Evolutionary conservation across 2,329 filamentous ascomycete species (phyloP), one percentile per base, ranked within the genome.

Genomic region (Acephala macrosclerotiorum): DNA sequence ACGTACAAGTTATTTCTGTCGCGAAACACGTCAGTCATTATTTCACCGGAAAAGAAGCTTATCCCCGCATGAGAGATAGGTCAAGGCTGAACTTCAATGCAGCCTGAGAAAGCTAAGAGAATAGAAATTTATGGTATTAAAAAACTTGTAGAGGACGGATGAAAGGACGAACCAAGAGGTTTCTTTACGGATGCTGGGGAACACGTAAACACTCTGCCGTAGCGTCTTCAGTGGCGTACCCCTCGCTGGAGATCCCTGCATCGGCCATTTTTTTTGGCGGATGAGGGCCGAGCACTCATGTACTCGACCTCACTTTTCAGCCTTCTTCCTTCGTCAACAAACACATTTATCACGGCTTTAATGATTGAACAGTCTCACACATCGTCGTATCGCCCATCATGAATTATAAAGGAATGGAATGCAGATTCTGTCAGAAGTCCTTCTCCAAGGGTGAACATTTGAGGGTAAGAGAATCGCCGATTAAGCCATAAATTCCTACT

Each of bases 371-470:
- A 38, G 5, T 18, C 22, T 53, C 3, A 6, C 4, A 29, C 18
- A 3, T 16, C n/a, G 7, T 16, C 25, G 26, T 16, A 29, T 12
- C 38, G 4, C 36, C 55, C 20, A 2, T 14, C 29, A 57, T 25
- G n/a, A 25, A 38, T 25, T 36, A 25, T 25, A 40, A 57, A 57
- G 35, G 35, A 36, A 61, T 80, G 63, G 74, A 78, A 4, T 81
- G 79, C 72, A 74, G 73, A 51, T 77, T 75, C 25, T 81, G 79
- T 58, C 76, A 79, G 25, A 81, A 79, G 67, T 73, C 72, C 60
- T 81, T 81, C 66, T 79, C 77, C 11, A 81, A 80, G 66, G 77
- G 77, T 16, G 79, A 80, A 67, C 79, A 80, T 73, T 68, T 80
- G 25, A 76, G 77, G 71, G 79, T 61, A 60, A 57, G 56, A 26